Conservation (phyloP, 176 grass and related monocot genomes). For the Aegilops speltoides region DNA sequence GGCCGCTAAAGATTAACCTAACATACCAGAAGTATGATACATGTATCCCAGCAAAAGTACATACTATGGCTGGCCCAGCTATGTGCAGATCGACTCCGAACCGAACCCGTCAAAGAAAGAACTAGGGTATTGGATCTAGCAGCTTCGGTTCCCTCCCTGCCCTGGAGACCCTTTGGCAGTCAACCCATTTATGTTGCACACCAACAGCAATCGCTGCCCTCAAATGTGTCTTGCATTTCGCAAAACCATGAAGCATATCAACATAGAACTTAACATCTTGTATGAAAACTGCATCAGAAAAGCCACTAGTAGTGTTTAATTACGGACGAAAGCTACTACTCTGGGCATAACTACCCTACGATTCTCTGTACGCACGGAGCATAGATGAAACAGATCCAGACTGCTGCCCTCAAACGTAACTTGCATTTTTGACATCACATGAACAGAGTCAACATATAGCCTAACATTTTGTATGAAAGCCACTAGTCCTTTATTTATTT, state of each 20-base stretch:
- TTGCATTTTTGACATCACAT: background rate
- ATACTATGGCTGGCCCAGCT: background rate
- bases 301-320: background rate
- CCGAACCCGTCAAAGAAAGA: background rate
- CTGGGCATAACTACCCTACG: background rate
- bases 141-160: background rate
- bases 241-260: background rate
- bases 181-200: background rate
- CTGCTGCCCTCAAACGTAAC: background rate
- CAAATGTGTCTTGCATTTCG: background rate
- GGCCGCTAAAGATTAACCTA: background rate
- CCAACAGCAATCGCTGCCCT: background rate
- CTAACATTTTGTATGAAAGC: background rate
- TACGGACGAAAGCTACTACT: background rate
- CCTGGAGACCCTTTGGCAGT: background rate
- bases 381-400: background rate
- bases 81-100: background rate
- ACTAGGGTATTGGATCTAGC: background rate
- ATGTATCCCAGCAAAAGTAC: background rate
- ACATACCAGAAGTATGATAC: background rate
- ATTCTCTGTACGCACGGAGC: background rate
- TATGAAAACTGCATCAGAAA: background rate
- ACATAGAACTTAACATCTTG: background rate
- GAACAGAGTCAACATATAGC: background rate
- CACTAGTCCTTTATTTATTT: background rate